phyloP scores from a whole-genome alignment of 805 yeast species.

The Cyberlindnera meyerae region DNA sequence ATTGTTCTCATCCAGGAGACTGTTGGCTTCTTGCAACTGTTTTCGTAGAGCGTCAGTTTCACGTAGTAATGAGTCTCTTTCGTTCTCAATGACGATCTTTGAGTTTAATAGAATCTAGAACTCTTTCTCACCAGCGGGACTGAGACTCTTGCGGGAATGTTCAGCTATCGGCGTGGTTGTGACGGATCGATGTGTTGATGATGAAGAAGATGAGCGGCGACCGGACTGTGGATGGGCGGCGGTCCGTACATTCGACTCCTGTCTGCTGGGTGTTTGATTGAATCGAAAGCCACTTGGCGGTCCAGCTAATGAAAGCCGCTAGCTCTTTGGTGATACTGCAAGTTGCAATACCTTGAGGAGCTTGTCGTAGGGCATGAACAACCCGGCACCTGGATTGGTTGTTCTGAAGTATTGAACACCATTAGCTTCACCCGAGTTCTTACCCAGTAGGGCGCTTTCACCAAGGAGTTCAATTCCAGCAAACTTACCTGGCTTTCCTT shows the following conservation, averaged over 20 bases:
- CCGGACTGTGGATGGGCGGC: constrained; percentile 3
- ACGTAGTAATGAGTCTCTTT: constrained; percentile 38
- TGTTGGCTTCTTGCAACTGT: constrained; percentile 8
- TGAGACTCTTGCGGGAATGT: background rate
- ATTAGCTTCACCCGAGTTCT: constrained; percentile 78
- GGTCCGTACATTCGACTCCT: background rate
- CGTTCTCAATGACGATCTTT: constrained; percentile 18
- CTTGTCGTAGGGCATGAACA: constrained; percentile 61
- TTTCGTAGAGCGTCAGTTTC: constrained; percentile 9
- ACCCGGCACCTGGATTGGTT: constrained; percentile 58
- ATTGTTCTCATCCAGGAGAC: constrained; percentile 27
- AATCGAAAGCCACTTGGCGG: constrained; percentile 10
- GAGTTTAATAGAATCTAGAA: constrained; percentile 16
- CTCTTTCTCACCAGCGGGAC: constrained; percentile 15
- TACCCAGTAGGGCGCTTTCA: constrained; percentile 59
- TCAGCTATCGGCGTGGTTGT: background rate
- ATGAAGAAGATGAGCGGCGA: constrained; percentile 1
- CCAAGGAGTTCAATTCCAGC: constrained; percentile 88
- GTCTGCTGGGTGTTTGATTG: constrained; percentile 18
- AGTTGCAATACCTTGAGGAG: constrained; percentile 19
- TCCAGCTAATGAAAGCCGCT: constrained; percentile 5
- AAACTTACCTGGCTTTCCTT: constrained; percentile 67
- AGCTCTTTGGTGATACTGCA: constrained; percentile 14
- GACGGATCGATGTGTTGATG: constrained; percentile 11
- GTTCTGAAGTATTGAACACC: constrained; percentile 70